Percentiles rank a stretch among this genome's conserved stretches.
Evolutionary conservation across 2,329 filamentous ascomycete species (phyloP).

Genomic region (Paraconiothyrium brasiliense): DNA sequence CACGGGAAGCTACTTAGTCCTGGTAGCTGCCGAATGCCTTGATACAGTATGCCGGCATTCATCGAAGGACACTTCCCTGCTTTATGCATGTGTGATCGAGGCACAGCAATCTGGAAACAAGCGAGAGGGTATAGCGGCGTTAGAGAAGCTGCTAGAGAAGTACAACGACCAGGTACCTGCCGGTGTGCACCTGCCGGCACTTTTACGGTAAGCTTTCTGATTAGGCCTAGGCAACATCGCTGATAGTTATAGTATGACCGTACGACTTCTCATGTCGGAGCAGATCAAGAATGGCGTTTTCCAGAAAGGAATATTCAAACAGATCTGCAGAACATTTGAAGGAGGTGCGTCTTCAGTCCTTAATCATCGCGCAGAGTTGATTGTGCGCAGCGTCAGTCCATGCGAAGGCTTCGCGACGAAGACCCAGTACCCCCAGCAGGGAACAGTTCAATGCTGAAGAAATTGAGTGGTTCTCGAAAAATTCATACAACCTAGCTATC

Average conservation of each 20-base stretch:
- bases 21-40: conserved; percentile 70
- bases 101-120: conserved; percentile 73
- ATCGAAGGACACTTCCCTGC: conserved; percentile 66
- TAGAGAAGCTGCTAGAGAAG: conserved; percentile 69
- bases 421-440: conserved; percentile 53
- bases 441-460: conserved; percentile 68
- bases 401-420: conserved; percentile 55
- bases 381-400: conserved; percentile 55
- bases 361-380: conserved; percentile 44
- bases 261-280: conserved; percentile 57
- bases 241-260: conserved; percentile 51
- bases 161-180: conserved; percentile 59
- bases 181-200: conserved; percentile 67
- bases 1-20: conserved; percentile 19
- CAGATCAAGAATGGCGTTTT: conserved; percentile 46
- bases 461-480: conserved; percentile 84
- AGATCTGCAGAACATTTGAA: conserved; percentile 67
- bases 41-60: conserved; percentile 65
- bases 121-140: conserved; percentile 64
- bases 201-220: conserved; percentile 69
- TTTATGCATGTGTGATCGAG: conserved; percentile 84
- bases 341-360: conserved; percentile 46
- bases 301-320: conserved; percentile 45
- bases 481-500: conserved; percentile 80
- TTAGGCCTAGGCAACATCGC: conserved; percentile 7